Evolutionary conservation across 768 basidiomycete genomes (phyloP).

Genomic region (Clitopilus hobsonii): DNA sequence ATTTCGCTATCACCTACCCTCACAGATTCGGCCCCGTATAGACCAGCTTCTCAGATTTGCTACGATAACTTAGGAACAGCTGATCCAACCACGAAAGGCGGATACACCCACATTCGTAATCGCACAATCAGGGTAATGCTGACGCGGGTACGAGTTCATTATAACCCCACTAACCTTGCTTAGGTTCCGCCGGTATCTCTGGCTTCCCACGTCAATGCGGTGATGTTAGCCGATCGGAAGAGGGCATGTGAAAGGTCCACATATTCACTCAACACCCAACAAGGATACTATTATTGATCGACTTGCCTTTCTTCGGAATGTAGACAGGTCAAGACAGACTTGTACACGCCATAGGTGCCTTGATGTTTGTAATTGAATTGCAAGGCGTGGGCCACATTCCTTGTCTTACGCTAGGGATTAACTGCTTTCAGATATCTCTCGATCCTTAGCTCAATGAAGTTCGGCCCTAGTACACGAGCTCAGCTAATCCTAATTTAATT

Average conservation of each 20-base stretch:
- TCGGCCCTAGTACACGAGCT: background rate
- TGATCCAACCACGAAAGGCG: background rate
- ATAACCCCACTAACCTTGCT: background rate
- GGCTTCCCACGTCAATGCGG: background rate
- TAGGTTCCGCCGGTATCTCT: constrained; percentile 1
- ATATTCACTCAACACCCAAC: background rate
- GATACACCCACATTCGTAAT: background rate
- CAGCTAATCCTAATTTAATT: background rate
- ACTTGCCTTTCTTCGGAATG: background rate
- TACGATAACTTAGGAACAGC: background rate
- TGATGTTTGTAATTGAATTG: background rate
- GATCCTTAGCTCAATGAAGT: background rate
- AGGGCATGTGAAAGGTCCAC: background rate
- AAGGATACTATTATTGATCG: background rate
- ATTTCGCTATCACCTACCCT: background rate
- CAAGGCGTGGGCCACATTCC: background rate
- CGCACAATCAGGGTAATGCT: background rate
- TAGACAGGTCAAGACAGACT: background rate
- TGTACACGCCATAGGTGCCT: background rate
- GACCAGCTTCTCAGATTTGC: background rate
- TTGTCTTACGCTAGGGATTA: background rate
- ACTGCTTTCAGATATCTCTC: background rate
- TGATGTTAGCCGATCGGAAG: background rate
- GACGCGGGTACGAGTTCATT: background rate
- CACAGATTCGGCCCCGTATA: background rate